Conservation (phyloP, 495 filamentous ascomycete genomes). For the Symbiotaphrina buchneri region DNA sequence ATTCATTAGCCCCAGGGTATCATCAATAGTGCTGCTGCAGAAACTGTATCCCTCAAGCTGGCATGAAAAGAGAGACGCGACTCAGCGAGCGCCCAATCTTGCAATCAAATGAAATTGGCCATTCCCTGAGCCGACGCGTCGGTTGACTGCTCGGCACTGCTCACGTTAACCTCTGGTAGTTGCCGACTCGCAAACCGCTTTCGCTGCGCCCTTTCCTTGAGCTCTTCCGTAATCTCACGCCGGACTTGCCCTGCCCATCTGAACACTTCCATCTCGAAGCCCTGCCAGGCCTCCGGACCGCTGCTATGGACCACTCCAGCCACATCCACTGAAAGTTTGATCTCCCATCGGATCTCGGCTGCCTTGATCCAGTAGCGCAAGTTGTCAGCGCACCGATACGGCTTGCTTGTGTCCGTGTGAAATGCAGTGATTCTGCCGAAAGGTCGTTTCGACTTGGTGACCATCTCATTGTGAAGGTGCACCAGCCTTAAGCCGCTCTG, state of each 20-base stretch:
- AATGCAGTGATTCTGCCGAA: constrained; percentile 83
- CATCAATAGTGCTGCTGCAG: too few species aligned
- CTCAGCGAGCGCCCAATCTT: too few species aligned
- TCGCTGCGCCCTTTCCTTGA: constrained; percentile 18
- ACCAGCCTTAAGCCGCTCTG: constrained; percentile 64
- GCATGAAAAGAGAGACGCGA: too few species aligned
- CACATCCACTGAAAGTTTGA: constrained; percentile 63
- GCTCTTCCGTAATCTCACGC: constrained; percentile 47
- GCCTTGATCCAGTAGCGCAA: constrained; percentile 92
- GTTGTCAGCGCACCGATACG: constrained; percentile 85
- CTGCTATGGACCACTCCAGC: constrained; percentile 58
- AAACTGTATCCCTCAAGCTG: too few species aligned
- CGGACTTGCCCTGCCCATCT: constrained; percentile 59
- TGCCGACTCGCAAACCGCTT: too few species aligned
- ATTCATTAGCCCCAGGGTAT: too few species aligned
- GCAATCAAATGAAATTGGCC: too few species aligned
- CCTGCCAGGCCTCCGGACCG: constrained; percentile 43
- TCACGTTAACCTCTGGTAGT: too few species aligned
- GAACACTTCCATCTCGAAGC: constrained; percentile 60
- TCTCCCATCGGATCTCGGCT: constrained; percentile 83
- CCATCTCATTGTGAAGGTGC: constrained; percentile 68
- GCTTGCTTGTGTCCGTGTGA: constrained; percentile 79
- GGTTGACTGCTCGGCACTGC: too few species aligned
- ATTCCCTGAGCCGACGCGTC: too few species aligned
- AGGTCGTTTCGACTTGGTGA: constrained; percentile 59